These are phyloP conservation scores for Botryotinia calthae DNA, from an alignment of 2,329 filamentous ascomycete species.

Conservation along the genomic window DNA sequence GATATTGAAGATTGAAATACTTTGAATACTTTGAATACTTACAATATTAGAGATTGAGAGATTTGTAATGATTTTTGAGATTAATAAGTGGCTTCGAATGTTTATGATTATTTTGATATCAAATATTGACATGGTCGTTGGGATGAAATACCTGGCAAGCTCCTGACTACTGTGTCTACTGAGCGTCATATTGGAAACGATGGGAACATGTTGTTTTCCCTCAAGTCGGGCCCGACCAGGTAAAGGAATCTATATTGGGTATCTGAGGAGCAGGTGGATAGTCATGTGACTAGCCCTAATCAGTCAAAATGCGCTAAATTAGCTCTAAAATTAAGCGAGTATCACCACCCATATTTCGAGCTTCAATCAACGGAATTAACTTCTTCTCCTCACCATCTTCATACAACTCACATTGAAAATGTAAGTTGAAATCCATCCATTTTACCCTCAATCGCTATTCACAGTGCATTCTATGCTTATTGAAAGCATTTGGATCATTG, in stretches of 20 bases:
- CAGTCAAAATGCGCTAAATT: neutral
- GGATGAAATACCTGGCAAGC: neutral
- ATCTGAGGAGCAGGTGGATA: neutral
- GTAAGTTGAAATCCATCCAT: constrained; percentile 2
- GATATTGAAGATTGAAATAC: neutral
- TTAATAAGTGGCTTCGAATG: no score
- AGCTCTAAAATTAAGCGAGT: constrained; percentile 8
- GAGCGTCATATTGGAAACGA: neutral
- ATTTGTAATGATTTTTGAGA: no score
- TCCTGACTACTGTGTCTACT: neutral
- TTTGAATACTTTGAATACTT: no score
- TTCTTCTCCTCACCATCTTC: neutral
- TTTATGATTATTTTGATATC: neutral
- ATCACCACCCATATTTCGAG: neutral
- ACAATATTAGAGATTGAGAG: neutral
- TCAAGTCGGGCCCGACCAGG: neutral
- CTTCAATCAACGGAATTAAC: neutral
- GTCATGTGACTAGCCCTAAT: constrained; percentile 15
- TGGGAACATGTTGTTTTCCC: neutral
- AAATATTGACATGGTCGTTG: neutral
- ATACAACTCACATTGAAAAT: constrained; percentile 5
- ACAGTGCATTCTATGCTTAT: neutral
- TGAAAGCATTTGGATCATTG: neutral
- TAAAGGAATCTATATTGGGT: neutral
- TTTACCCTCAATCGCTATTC: neutral